Evolutionary conservation across 352 stramenopile genomes (phyloP).

Genomic region (Pythium guiyangense): DNA sequence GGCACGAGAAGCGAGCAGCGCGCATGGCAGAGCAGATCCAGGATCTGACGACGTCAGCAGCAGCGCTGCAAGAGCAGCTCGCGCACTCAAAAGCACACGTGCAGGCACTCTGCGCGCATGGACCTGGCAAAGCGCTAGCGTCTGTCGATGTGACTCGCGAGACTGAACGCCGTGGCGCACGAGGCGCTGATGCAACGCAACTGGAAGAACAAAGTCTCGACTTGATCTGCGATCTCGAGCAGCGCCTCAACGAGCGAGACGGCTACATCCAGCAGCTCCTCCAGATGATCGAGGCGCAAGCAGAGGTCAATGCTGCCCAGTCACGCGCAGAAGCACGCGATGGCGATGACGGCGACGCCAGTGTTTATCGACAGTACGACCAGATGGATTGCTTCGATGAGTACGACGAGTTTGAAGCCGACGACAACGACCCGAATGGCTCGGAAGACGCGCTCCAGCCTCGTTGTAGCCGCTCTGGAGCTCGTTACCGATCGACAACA

Average conservation of each 20-base stretch:
- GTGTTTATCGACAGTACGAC: background rate
- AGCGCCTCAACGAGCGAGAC: conserved; percentile 4
- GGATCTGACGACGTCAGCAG: conserved; percentile 8
- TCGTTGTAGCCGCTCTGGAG: background rate
- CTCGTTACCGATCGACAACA: background rate
- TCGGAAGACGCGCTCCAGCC: background rate
- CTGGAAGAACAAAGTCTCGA: background rate
- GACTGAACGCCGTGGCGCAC: background rate
- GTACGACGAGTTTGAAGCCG: conserved; percentile 9
- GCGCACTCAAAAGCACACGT: background rate
- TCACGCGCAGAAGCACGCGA: background rate
- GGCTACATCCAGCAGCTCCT: conserved; percentile 5
- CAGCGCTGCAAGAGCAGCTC: conserved; percentile 6
- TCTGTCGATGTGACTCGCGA: background rate
- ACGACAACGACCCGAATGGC: background rate
- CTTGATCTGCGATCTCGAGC: background rate
- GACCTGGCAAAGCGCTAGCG: background rate
- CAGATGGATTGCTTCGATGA: background rate
- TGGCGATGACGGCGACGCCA: background rate
- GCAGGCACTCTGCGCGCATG: background rate
- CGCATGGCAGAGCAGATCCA: conserved; percentile 8
- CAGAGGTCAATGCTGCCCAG: conserved; percentile 4
- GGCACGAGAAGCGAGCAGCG: conserved; percentile 2
- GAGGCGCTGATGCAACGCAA: background rate
- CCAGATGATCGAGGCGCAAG: conserved; percentile 7